phyloP scores from a whole-genome alignment of 2,329 filamentous ascomycete species.

The Xylariaceae sp. region DNA sequence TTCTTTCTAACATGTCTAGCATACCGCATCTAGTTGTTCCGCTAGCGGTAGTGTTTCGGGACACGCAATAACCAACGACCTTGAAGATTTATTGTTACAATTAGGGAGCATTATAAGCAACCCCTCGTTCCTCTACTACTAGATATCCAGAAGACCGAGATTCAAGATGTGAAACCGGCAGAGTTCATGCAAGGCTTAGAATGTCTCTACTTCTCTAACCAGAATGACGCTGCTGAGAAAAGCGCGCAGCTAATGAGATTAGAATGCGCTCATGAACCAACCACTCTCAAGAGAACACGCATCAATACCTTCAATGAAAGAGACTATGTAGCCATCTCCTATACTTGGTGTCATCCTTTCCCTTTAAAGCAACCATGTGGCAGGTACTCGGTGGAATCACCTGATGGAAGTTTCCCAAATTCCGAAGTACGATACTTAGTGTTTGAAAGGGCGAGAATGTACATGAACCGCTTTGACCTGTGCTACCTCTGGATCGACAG shows the following conservation, averaged over 20 bases:
- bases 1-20: background rate
- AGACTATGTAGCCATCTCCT: constrained; percentile 2
- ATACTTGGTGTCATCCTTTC: background rate
- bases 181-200: background rate
- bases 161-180: background rate
- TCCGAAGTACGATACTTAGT: constrained; percentile 16
- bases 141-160: background rate
- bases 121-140: background rate
- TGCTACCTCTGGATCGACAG: constrained; percentile 19
- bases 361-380: background rate
- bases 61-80: constrained; percentile 2
- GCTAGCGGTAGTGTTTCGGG: background rate
- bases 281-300: background rate
- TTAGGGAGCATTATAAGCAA: background rate
- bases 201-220: background rate
- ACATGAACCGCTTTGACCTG: constrained; percentile 6
- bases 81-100: background rate
- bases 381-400: background rate
- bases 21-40: background rate
- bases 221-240: background rate
- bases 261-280: background rate
- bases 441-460: constrained; percentile 9
- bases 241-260: background rate
- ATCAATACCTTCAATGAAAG: background rate
- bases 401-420: background rate